These are phyloP conservation scores for Ascosphaera pollenicola DNA, from an alignment of 2,329 filamentous ascomycete genomes.

Conservation along the genomic window DNA sequence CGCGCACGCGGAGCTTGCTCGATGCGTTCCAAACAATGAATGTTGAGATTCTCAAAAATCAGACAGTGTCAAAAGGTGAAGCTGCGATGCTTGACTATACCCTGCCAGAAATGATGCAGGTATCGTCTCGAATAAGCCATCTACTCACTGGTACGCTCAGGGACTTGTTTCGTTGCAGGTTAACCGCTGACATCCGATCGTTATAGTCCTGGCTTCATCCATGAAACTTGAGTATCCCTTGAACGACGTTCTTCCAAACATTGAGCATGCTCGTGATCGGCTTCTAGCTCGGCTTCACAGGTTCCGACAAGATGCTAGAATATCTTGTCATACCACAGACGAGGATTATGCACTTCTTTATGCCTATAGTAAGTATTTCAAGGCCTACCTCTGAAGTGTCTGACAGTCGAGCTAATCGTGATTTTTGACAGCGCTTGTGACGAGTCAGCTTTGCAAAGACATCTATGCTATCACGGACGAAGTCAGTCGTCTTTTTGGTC, in stretches of 20 bases:
- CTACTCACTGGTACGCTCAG: slow-evolving; percentile 37
- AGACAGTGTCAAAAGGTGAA: slow-evolving; percentile 56
- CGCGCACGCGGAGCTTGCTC: slow-evolving; percentile 61
- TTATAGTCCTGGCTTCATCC: slow-evolving; percentile 76
- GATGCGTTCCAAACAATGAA: slow-evolving; percentile 96
- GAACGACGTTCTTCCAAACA: slow-evolving; percentile 68
- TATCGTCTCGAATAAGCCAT: slow-evolving; percentile 81
- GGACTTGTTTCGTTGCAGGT: no score
- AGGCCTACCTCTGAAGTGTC: not conserved
- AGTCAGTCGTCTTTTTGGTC: slow-evolving; percentile 37
- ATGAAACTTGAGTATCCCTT: slow-evolving; percentile 90
- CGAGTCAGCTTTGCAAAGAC: slow-evolving; percentile 34
- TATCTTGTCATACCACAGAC: slow-evolving; percentile 22
- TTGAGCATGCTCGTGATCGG: slow-evolving; percentile 58
- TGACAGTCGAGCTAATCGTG: not conserved
- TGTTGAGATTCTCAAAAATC: slow-evolving; percentile 64
- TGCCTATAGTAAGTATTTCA: slow-evolving; percentile 45
- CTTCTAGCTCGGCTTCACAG: slow-evolving; percentile 72
- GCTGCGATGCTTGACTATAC: slow-evolving; percentile 62
- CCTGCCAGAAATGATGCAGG: slow-evolving; percentile 49
- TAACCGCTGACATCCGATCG: no score
- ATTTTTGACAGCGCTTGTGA: slow-evolving; percentile 32
- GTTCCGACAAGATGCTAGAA: slow-evolving; percentile 49
- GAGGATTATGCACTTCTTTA: slow-evolving; percentile 78
- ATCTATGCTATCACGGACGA: slow-evolving; percentile 31